These are phyloP conservation scores for Collybia mongolica DNA, from an alignment of 768 basidiomycete species.

Conservation along the genomic window DNA sequence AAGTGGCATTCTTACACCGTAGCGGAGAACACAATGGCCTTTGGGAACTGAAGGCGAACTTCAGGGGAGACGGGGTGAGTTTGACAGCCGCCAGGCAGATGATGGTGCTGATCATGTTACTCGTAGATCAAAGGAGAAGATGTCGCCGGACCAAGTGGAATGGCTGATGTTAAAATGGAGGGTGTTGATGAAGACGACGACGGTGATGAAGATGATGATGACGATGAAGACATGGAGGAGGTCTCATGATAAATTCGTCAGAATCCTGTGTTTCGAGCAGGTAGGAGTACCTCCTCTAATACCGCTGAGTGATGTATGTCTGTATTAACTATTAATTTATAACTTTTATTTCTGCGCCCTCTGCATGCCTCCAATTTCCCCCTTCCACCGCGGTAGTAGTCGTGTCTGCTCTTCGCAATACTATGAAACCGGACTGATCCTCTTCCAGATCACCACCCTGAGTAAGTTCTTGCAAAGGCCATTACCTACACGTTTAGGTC, in stretches of 20 bases:
- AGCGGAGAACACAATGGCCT: slow-evolving; percentile 79
- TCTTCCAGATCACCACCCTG: too few species aligned
- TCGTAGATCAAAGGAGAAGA: slow-evolving; percentile 45
- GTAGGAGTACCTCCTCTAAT: too few species aligned
- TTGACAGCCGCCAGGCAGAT: background rate
- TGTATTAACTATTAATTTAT: too few species aligned
- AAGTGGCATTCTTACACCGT: slow-evolving; percentile 75
- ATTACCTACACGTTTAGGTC: too few species aligned
- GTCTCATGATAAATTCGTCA: slow-evolving; percentile 39
- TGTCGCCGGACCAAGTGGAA: slow-evolving; percentile 36
- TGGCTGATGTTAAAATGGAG: slow-evolving; percentile 48
- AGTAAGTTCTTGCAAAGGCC: too few species aligned
- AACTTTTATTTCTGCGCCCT: too few species aligned
- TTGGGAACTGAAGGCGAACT: slow-evolving; percentile 79
- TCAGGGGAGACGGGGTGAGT: slow-evolving; percentile 61
- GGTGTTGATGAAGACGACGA: slow-evolving; percentile 37
- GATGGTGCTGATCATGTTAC: background rate
- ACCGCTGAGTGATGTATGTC: too few species aligned
- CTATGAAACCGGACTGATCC: too few species aligned
- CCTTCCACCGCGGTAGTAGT: too few species aligned
- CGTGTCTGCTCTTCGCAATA: too few species aligned
- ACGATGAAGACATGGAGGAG: slow-evolving; percentile 73
- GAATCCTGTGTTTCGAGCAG: too few species aligned
- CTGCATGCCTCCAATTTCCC: too few species aligned
- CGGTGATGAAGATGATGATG: slow-evolving; percentile 59